phyloP scores from a whole-genome alignment of 306 rosid genomes.

The Astragalus membranaceus region DNA sequence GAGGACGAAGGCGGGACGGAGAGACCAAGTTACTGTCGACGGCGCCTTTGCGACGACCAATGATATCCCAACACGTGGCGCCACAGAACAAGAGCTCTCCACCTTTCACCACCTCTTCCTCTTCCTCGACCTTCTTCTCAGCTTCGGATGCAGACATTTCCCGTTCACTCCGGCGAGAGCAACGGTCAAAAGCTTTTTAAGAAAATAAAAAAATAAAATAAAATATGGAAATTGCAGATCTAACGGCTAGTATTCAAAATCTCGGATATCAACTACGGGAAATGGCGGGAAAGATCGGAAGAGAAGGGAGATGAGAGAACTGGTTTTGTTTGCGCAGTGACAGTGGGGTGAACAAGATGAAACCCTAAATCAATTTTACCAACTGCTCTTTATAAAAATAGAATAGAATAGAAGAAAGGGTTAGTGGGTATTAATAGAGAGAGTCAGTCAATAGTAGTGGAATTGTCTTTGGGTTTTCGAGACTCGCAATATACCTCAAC shows the following conservation, averaged over 20 bases:
- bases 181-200: constrained; percentile 23
- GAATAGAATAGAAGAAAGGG: not conserved
- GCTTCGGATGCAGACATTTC: constrained; percentile 73
- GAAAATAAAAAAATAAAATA: not conserved
- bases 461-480: constrained; percentile 45
- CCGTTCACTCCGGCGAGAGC: constrained; percentile 45
- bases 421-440: not conserved
- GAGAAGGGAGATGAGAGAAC: constrained; percentile 14
- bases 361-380: constrained; percentile 70
- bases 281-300: constrained; percentile 81
- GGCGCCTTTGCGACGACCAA: constrained; percentile 76
- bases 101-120: constrained; percentile 31
- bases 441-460: not conserved
- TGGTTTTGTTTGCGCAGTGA: constrained; percentile 19
- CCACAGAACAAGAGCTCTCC: constrained; percentile 97
- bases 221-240: constrained; percentile 33
- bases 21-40: constrained; percentile 71
- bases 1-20: constrained; percentile 90
- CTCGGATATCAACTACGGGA: constrained; percentile 9
- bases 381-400: not conserved
- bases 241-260: constrained; percentile 69
- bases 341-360: constrained; percentile 30
- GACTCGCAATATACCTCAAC: constrained; percentile 31
- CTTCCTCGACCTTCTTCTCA: constrained; percentile 57
- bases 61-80: constrained; percentile 74